Percentiles rank a stretch among this genome's conserved stretches.
Conservation (phyloP, 2,329 filamentous ascomycete genomes). For the Trichoderma guizhouense region DNA sequence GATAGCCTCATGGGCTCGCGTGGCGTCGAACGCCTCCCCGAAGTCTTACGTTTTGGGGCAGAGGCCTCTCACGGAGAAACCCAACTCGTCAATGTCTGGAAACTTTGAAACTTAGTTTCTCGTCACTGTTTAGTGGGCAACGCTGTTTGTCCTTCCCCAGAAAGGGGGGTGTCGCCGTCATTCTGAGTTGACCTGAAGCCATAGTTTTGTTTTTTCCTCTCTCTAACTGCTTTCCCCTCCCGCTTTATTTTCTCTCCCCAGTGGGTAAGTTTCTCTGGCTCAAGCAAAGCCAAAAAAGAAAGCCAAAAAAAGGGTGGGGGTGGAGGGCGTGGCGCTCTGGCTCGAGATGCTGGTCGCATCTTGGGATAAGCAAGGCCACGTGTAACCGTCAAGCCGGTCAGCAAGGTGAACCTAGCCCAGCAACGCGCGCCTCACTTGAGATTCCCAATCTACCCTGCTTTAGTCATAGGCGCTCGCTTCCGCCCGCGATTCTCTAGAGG, state of each 20-base stretch:
- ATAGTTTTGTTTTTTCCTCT: not conserved
- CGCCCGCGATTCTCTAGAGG: conserved; percentile 4
- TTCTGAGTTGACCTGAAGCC: not conserved
- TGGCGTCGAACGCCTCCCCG: conserved; percentile 10
- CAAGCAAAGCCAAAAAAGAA: not conserved
- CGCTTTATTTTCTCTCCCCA: not conserved
- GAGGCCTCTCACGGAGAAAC: not conserved
- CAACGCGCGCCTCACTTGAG: not conserved
- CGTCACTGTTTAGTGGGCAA: not conserved
- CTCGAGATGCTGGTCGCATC: not conserved
- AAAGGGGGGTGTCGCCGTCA: not conserved
- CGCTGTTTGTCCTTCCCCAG: not conserved
- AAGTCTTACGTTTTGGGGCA: conserved; percentile 1
- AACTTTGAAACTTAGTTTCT: not conserved
- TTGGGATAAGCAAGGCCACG: conserved; percentile 12
- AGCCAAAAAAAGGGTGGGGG: not conserved
- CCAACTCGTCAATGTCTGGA: not conserved
- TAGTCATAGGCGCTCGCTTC: conserved; percentile 12
- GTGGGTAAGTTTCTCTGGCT: not conserved
- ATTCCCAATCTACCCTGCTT: conserved; percentile 6
- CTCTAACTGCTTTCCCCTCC: not conserved
- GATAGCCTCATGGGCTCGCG: not conserved
- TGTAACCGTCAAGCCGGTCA: conserved; percentile 9
- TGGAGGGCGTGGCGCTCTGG: not conserved
- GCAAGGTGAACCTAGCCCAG: not conserved